Evolutionary conservation across 345 rosid species (phyloP).

Genomic region (Garcia nutans): DNA sequence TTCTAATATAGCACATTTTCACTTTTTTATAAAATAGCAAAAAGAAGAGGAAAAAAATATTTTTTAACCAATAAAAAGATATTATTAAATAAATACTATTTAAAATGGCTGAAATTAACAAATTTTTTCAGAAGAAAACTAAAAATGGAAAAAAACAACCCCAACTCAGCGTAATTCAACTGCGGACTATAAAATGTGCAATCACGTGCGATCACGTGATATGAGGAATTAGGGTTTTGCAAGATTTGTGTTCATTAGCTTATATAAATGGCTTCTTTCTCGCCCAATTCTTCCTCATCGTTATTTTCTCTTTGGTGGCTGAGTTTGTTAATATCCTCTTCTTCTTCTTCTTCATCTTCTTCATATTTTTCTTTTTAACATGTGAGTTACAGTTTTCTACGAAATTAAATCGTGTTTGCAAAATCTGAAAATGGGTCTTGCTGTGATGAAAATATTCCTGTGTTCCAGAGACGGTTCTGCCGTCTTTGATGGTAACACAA

Average conservation of each 20-base stretch:
- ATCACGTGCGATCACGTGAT: slow-evolving; percentile 13
- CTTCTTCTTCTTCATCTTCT: too few species aligned
- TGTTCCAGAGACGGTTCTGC: slow-evolving; percentile 39
- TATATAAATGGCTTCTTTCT: neutral
- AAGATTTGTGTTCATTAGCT: neutral
- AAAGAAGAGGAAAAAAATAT: too few species aligned
- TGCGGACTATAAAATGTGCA: too few species aligned
- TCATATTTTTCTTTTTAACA: too few species aligned
- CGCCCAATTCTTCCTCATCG: accelerated
- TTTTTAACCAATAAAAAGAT: too few species aligned
- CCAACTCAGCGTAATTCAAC: too few species aligned
- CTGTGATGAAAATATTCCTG: slow-evolving; percentile 34
- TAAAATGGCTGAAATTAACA: too few species aligned
- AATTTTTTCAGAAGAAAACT: accelerated
- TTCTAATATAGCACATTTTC: too few species aligned
- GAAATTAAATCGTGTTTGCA: neutral
- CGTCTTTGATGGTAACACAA: slow-evolving; percentile 46
- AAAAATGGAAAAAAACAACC: neutral
- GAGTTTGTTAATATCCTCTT: too few species aligned
- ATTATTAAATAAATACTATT: too few species aligned
- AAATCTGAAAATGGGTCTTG: neutral
- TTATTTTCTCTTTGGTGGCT: accelerated
- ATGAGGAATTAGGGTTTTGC: slow-evolving; percentile 13
- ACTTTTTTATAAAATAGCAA: too few species aligned
- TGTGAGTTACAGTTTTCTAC: too few species aligned